Conservation (phyloP, 2,329 filamentous ascomycete genomes). For the Cryphonectria naterciae region DNA sequence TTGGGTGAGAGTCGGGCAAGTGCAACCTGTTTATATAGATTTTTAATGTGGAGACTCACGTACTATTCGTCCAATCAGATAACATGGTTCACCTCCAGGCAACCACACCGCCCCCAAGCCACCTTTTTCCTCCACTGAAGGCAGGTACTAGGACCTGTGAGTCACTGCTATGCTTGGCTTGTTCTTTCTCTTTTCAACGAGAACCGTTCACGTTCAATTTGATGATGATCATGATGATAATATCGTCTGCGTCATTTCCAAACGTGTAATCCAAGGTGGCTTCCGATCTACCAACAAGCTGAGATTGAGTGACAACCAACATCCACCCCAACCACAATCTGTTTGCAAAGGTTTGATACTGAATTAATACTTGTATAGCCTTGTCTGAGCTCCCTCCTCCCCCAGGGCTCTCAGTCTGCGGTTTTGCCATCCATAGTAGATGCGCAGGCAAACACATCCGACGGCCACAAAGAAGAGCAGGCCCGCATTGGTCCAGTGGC, state of each 20-base stretch:
- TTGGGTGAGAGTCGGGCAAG: not conserved
- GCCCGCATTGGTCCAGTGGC: conserved; percentile 69
- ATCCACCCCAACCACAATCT: not conserved
- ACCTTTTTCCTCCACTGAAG: too few species aligned
- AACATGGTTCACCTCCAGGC: not conserved
- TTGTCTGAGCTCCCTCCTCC: conserved; percentile 39
- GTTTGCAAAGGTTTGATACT: not conserved
- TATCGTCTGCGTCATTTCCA: too few species aligned
- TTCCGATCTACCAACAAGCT: not conserved
- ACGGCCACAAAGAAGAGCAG: conserved; percentile 62
- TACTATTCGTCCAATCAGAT: not conserved
- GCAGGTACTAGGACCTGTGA: not conserved
- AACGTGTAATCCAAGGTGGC: not conserved
- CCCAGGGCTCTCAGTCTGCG: conserved; percentile 39
- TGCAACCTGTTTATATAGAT: not conserved
- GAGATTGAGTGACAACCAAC: not conserved
- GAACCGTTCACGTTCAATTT: not conserved
- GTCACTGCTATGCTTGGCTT: not conserved
- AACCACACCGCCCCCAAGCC: not conserved
- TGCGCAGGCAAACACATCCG: conserved; percentile 56
- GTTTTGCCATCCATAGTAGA: conserved; percentile 59
- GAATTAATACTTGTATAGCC: conserved; percentile 46
- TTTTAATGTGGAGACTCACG: not conserved
- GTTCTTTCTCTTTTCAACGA: not conserved
- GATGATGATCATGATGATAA: too few species aligned